Evolutionary conservation across 2,329 filamentous ascomycete species (phyloP), one percentile per base, ranked within the genome.

Genomic region (Pleoardoris graminearum): DNA sequence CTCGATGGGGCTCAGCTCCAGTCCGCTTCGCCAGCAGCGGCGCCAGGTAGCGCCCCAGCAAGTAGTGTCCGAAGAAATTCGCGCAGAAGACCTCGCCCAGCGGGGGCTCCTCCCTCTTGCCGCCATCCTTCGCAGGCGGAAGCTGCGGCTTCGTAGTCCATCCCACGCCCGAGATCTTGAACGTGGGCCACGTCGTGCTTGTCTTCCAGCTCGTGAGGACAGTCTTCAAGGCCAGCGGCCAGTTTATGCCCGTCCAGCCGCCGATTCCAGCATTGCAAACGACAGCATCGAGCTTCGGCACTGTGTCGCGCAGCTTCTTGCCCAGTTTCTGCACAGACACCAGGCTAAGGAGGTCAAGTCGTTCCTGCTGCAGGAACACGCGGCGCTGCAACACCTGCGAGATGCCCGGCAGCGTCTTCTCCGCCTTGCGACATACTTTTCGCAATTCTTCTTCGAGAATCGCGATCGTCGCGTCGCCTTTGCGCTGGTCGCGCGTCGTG

Each of bases 31-130:
- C 61, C 36, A 99, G 81, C 10, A 97, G 78, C 0, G 90, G 88
- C 60, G 88, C 81, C 10, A 97, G 81, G 67, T 87, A 85, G 71
- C 96, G 92, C 14, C 85, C 84, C 21, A 99, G 84, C 66, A 97
- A 77, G 71, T 99, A 97, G 76, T 99, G 94, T 0, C 94, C 94
- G 69, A 99, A 97, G 25, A 96, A 82, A 68, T 97, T 97, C 44
- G 93, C 88, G 70, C 87, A 88, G 71, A 97, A 99, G 16, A 96
- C 85, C 60, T 90, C 82, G 3, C 91, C 92, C 0, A 99, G 77
- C 4, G 78, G 76, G 0, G 87, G 85, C 52, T 85, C 82, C 7
- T 73, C 61, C 10, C 59, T 52, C 41, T 60, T 59, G 43, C 58
- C 58, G 19, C 59, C 59, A 22, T 59, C 51, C 16, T 51, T 50